A percentile compares a stretch with the other conserved stretches of the same genome.
These are phyloP conservation scores for Mortierella sp. DNA, from an alignment of 371 early-diverging fungal species.

Conservation along the genomic window DNA sequence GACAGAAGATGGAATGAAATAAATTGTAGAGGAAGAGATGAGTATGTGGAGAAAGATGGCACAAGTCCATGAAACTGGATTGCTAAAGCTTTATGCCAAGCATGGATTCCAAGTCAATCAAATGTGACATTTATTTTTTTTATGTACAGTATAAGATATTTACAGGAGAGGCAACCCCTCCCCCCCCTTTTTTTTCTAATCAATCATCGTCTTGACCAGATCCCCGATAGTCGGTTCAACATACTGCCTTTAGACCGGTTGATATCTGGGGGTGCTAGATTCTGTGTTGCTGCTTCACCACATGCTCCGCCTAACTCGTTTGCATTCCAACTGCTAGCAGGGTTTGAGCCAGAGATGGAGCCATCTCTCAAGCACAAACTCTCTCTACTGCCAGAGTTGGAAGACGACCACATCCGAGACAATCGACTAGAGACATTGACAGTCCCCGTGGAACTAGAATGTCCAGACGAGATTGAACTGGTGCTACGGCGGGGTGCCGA, in stretches of 20 bases:
- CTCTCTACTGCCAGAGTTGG: conserved; percentile 18
- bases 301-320: conserved; percentile 42
- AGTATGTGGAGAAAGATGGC: no score
- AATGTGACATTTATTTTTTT: no score
- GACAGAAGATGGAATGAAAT: no score
- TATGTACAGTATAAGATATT: not conserved
- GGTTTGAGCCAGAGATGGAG: not conserved
- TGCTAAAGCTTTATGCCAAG: no score
- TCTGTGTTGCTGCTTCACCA: conserved; percentile 24
- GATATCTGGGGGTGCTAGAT: conserved; percentile 15
- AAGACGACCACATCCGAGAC: conserved; percentile 34
- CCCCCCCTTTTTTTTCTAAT: not conserved
- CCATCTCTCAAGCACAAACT: conserved; percentile 5
- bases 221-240: conserved; percentile 47
- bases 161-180: not conserved
- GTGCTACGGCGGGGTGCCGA: not conserved
- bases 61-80: no score
- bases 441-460: conserved; percentile 26
- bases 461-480: conserved; percentile 1
- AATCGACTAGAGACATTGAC: conserved; percentile 37
- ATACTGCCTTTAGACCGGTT: conserved; percentile 22
- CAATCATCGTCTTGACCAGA: conserved; percentile 44
- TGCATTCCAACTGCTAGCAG: conserved; percentile 25
- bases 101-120: no score
- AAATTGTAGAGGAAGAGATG: no score